Base-by-base conservation (phyloP, 129 eudicot genomes). In the Artemisia tridentata region DNA sequence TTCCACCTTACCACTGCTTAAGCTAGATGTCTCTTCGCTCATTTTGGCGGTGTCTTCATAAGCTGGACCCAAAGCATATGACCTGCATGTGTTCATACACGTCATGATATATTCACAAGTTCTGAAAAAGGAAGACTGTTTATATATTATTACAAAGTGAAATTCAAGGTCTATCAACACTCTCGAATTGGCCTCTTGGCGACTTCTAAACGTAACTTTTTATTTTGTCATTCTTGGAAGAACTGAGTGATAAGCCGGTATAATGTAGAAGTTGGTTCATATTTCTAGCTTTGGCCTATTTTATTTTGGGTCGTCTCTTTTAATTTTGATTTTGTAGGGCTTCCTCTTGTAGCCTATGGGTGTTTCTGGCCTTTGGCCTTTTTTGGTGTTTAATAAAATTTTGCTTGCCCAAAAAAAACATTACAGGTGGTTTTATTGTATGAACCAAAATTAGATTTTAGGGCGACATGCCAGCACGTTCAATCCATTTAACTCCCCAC, bases 21-120 rank as follows among this genome's bases (percentile, higher is more conserved):
- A 34, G 9, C 43, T 34, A 34, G 43, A 34, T 34, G 43, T 34
- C 50, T 88, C 96, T 72, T 95, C 99, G 57, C 84, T 69, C 16
- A 84, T 60, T 69, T 83, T 80, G 17, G 77, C 41, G 63, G 67
- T 81, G 63, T 81, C 96, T 79, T 95, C 99, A 78, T 84, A 87
- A 31, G 80, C 76, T 49, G 97, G 84, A 67, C 64, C 67, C 75
- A 95, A 67, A 25, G 96, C 90, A 82, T 95, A 95, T 65, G 99
- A 95, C 76, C 99, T 95, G 93, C 80, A 85, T 12, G 18, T 49
- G 45, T 62, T 67, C 65, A 75, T 70, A 55, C 38, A 49, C n/a
- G 63, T 20, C 38, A 49, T 67, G n/a, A 57, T 51, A 29, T 19
- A 10, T 63, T 77, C 17, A 41, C 11, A 16, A n/a, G 11, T 57